These are phyloP conservation scores for Umbelopsis ramanniana DNA, from an alignment of 192 early-diverging fungal genomes.

Conservation along the genomic window DNA sequence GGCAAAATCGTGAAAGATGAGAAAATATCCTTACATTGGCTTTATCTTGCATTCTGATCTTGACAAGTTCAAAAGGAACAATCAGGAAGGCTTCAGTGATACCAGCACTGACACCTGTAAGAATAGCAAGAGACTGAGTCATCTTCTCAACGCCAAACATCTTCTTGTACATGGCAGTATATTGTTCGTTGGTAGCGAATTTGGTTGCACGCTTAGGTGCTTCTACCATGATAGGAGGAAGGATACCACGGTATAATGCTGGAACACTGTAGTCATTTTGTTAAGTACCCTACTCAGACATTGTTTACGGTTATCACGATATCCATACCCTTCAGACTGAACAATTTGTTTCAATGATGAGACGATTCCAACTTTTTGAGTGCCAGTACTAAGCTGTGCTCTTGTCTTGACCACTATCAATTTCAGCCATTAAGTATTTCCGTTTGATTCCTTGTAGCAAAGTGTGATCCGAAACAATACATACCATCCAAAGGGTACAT, in stretches of 20 bases:
- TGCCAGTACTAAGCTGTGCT: conserved; percentile 71
- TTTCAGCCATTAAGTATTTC: background rate
- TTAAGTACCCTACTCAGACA: background rate
- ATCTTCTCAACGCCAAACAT: conserved; percentile 76
- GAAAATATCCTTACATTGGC: conserved; percentile 33
- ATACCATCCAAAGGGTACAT: conserved; percentile 90
- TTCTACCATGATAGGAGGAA: conserved; percentile 95
- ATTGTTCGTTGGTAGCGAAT: conserved; percentile 94
- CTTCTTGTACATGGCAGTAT: conserved; percentile 67
- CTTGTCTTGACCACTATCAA: conserved; percentile 86
- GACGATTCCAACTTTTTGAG: conserved; percentile 32
- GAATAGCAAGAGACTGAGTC: conserved; percentile 75
- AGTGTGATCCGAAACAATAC: background rate
- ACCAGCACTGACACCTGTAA: conserved; percentile 91
- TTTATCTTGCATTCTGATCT: conserved; percentile 91
- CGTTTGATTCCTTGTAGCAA: background rate
- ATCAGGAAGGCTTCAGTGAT: conserved; percentile 92
- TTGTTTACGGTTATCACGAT: background rate
- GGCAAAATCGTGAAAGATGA: background rate
- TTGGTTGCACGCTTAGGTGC: conserved; percentile 98
- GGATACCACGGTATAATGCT: conserved; percentile 89
- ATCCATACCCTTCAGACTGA: conserved; percentile 42
- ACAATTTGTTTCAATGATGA: conserved; percentile 33
- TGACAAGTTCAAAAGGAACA: conserved; percentile 91
- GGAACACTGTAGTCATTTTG: conserved; percentile 10